A percentile compares a stretch with the other conserved stretches of the same genome.
phyloP scores from a whole-genome alignment of 2,329 filamentous ascomycete species.

The Fonsecaea pedrosoi region DNA sequence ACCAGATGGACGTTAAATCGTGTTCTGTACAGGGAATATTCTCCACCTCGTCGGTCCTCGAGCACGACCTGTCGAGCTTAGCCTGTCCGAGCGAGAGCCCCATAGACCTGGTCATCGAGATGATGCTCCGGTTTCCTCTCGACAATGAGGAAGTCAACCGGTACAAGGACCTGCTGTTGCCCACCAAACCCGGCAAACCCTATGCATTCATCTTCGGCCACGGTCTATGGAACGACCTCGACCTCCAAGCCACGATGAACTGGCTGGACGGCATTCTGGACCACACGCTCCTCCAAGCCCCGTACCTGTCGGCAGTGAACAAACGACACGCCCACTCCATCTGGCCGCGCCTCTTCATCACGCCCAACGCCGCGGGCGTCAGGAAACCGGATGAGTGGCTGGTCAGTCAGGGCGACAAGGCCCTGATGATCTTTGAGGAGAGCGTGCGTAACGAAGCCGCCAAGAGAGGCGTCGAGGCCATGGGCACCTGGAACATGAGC shows the following conservation, averaged over 20 bases:
- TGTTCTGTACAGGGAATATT: slow-evolving; percentile 59
- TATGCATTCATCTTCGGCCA: slow-evolving; percentile 57
- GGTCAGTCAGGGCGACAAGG: slow-evolving; percentile 57
- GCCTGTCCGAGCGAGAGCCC: slow-evolving; percentile 46
- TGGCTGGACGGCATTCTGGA: slow-evolving; percentile 79
- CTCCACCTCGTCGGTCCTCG: slow-evolving; percentile 54
- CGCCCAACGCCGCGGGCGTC: slow-evolving; percentile 56
- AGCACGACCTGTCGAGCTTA: slow-evolving; percentile 52
- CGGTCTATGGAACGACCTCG: slow-evolving; percentile 57
- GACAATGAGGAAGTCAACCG: slow-evolving; percentile 50
- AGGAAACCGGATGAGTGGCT: slow-evolving; percentile 57
- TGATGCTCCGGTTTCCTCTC: slow-evolving; percentile 54
- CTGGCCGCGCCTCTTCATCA: slow-evolving; percentile 48
- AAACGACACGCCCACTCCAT: slow-evolving; percentile 15
- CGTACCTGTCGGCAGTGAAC: slow-evolving; percentile 26
- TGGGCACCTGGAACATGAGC: slow-evolving; percentile 61
- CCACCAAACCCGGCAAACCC: slow-evolving; percentile 43
- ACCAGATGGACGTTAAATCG: slow-evolving; percentile 58
- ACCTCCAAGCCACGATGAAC: slow-evolving; percentile 49
- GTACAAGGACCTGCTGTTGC: slow-evolving; percentile 47
- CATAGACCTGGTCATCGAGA: slow-evolving; percentile 52
- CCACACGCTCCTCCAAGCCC: slow-evolving; percentile 80
- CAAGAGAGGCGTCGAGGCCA: slow-evolving; percentile 51
- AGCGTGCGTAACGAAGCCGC: slow-evolving; percentile 46
- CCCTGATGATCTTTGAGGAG: slow-evolving; percentile 55